Base-by-base conservation (phyloP, 2,329 filamentous ascomycete genomes). In the Septoria linicola region DNA sequence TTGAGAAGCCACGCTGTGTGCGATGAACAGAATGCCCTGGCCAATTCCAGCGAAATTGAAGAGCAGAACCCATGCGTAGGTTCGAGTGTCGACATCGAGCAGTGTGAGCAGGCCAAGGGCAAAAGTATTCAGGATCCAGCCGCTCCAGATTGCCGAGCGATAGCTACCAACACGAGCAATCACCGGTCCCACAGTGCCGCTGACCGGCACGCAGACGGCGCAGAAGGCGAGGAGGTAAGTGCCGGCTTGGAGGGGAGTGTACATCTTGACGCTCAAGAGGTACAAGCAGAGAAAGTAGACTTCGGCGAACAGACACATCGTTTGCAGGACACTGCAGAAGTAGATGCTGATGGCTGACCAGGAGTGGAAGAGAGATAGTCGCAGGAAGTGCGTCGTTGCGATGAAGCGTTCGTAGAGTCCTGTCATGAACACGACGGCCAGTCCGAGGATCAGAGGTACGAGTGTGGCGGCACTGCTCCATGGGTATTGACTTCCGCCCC, bases 201-300 rank as follows among this genome's bases (percentile, higher is more conserved):
- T 57, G 27, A 59, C 51, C 1, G 63, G 57, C 1, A 55, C 49
- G 25, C 55, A 54, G 4, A 59, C 53, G 8, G 55, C 31, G 14
- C 68, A 70, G 55, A 68, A 68, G 2, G 72, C 69, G 16, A 75
- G 71, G 45, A 74, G 57, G 13, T 68, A 68, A 6, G 71, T 63
- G 16, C 71, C 71, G 4, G 71, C 57, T 4, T 70, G 56, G 25
- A 72, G 69, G 0, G 72, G 69, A 2, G 63, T 59, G 60, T 68
- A 68, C 0, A 65, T 65, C 40, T 72, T 71, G 21, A 73, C 71
- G 7, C 67, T 68, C 51, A 74, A 64, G 51, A 70, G 71, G 59
- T 72, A 75, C 3, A 74, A 66, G 2, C 67, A 67, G n/a, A 72
- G 59, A 52, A 71, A 75, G 63, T 75, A 75, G 2, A 72, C 59